These are phyloP conservation scores for Macrolepiota dolichaula DNA, from an alignment of 768 basidiomycete species.

Conservation along the genomic window DNA sequence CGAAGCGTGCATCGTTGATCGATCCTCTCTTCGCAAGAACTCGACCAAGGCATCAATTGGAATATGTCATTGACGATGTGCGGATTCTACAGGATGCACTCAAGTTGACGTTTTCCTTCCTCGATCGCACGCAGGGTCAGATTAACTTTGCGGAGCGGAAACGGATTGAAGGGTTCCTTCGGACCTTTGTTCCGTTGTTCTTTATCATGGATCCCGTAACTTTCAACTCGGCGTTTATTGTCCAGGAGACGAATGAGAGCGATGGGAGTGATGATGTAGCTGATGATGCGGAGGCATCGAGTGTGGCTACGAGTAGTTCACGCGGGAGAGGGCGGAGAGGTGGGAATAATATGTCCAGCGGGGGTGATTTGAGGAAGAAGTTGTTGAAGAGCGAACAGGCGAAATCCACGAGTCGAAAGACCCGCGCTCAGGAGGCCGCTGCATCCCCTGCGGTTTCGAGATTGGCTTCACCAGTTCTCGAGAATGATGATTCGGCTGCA, in stretches of 20 bases:
- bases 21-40: conserved; percentile 58
- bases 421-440: conserved; percentile 46
- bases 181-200: conserved; percentile 73
- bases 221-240: conserved; percentile 69
- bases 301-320: conserved; percentile 15
- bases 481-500: conserved; percentile 38
- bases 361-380: conserved; percentile 75
- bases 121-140: conserved; percentile 84
- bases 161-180: conserved; percentile 78
- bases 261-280: conserved; percentile 56
- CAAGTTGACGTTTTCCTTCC: conserved; percentile 85
- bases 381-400: conserved; percentile 81
- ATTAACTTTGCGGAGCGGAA: conserved; percentile 69
- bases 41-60: conserved; percentile 73
- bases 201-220: conserved; percentile 69
- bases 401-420: conserved; percentile 61
- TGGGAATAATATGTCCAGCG: conserved; percentile 20
- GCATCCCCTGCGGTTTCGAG: conserved; percentile 55
- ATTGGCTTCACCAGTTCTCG: conserved; percentile 56
- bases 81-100: conserved; percentile 81
- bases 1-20: conserved; percentile 61
- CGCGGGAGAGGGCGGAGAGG: conserved; percentile 10
- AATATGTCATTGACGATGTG: conserved; percentile 71
- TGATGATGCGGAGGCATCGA: conserved; percentile 36
- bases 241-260: conserved; percentile 50